phyloP scores from a whole-genome alignment of 495 filamentous ascomycete species.

The Talaromyces proteolyticus region DNA sequence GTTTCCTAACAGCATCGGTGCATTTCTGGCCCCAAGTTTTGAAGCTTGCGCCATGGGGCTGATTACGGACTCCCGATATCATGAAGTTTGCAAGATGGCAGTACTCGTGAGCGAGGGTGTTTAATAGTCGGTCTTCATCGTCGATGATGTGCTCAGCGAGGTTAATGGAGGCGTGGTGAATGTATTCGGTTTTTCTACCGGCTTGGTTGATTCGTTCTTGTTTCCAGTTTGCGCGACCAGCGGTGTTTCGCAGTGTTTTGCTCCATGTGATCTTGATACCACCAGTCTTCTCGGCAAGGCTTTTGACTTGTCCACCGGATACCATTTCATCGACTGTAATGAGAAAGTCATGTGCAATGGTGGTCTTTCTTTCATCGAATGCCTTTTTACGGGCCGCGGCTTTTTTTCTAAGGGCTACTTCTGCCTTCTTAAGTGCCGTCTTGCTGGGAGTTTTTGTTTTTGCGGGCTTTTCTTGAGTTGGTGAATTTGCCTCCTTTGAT shows the following conservation, averaged over 20 bases:
- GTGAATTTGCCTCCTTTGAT: conserved; percentile 5
- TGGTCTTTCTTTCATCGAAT: conserved; percentile 62
- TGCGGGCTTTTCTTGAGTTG: background rate
- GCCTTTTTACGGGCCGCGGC: conserved; percentile 45
- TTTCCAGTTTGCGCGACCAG: conserved; percentile 81
- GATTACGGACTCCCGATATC: conserved; percentile 57
- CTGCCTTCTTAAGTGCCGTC: conserved; percentile 37
- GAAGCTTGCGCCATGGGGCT: conserved; percentile 81
- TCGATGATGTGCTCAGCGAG: conserved; percentile 82
- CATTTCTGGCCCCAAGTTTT: conserved; percentile 59
- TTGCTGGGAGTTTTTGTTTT: conserved; percentile 34
- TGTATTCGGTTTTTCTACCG: background rate
- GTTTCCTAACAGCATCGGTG: conserved; percentile 32
- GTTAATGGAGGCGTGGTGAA: conserved; percentile 75
- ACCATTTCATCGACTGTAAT: conserved; percentile 65
- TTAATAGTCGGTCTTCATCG: conserved; percentile 69
- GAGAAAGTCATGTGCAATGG: conserved; percentile 64
- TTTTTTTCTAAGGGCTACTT: conserved; percentile 33
- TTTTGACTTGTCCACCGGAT: conserved; percentile 52
- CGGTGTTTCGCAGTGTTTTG: conserved; percentile 79
- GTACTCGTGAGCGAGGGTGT: conserved; percentile 90
- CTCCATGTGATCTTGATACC: conserved; percentile 79
- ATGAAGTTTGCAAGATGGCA: conserved; percentile 91
- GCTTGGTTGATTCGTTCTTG: conserved; percentile 41
- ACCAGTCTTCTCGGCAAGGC: conserved; percentile 58